A percentile compares a stretch with the other conserved stretches of the same genome.
phyloP scores from a whole-genome alignment of 129 eudicot species.

The Mikania micrantha region DNA sequence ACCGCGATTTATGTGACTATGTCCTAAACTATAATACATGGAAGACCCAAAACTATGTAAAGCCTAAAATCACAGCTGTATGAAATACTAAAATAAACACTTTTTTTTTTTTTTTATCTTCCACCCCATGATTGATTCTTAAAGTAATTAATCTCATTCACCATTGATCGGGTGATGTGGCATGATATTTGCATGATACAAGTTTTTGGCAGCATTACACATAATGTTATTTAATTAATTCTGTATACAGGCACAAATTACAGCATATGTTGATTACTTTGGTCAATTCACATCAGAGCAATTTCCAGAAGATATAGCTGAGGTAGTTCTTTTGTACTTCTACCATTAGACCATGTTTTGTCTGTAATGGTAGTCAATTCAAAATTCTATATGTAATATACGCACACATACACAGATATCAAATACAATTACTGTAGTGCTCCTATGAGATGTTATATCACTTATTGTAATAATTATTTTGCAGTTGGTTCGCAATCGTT shows the following conservation, averaged over 20 bases:
- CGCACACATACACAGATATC: not conserved
- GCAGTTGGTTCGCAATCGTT: conserved; percentile 70
- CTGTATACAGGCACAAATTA: conserved; percentile 50
- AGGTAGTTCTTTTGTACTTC: conserved; percentile 32
- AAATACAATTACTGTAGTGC: not conserved
- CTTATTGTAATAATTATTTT: conserved; percentile 12
- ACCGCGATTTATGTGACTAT: too few species aligned
- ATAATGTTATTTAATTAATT: not conserved
- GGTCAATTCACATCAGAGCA: conserved; percentile 84
- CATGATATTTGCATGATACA: not conserved
- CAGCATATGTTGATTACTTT: conserved; percentile 80
- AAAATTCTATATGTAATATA: not conserved
- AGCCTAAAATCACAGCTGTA: too few species aligned
- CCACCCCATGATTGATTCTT: too few species aligned
- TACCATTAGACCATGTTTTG: not conserved
- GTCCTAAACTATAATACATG: too few species aligned
- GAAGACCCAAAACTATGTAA: too few species aligned
- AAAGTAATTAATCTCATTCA: not conserved
- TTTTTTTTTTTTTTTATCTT: too few species aligned
- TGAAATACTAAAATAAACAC: too few species aligned
- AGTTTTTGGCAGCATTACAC: not conserved
- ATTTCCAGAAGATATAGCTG: conserved; percentile 68
- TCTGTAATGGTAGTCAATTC: not conserved
- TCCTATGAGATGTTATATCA: not conserved
- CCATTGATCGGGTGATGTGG: not conserved